Conservation (phyloP, 2,329 filamentous ascomycete genomes). For the Aspergillus spinulosporus region DNA sequence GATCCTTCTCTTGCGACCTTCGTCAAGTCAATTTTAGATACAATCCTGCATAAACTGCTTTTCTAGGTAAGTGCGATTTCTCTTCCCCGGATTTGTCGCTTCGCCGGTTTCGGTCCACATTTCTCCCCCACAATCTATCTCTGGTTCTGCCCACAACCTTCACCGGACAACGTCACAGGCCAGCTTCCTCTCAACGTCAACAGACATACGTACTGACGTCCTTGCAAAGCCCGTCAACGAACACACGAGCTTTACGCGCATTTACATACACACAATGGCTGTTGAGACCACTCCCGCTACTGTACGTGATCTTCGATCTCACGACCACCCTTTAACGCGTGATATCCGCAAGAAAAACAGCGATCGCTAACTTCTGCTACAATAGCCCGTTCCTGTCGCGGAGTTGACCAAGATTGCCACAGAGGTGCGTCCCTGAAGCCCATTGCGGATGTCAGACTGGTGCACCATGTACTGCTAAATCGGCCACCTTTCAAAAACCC, state of each 20-base stretch:
- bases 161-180: constrained; percentile 17
- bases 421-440: constrained; percentile 60
- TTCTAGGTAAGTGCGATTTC: constrained; percentile 13
- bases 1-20: constrained; percentile 7
- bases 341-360: constrained; percentile 3
- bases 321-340: constrained; percentile 2
- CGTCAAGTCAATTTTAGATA: constrained; percentile 2
- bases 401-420: constrained; percentile 82
- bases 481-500: background rate
- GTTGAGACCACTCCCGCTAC: constrained; percentile 29
- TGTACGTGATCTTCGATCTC: constrained; percentile 25
- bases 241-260: background rate
- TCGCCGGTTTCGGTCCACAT: constrained; percentile 14
- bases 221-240: background rate
- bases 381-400: constrained; percentile 72
- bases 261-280: constrained; percentile 31
- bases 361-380: constrained; percentile 7
- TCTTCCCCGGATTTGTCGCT: constrained; percentile 1
- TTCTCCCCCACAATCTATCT: constrained; percentile 19
- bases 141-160: constrained; percentile 21
- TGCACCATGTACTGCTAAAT: constrained; percentile 2
- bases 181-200: constrained; percentile 11
- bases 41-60: constrained; percentile 8
- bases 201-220: constrained; percentile 16
- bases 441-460: background rate